phyloP scores from a whole-genome alignment of 2,329 filamentous ascomycete species.

The Alternaria panax region DNA sequence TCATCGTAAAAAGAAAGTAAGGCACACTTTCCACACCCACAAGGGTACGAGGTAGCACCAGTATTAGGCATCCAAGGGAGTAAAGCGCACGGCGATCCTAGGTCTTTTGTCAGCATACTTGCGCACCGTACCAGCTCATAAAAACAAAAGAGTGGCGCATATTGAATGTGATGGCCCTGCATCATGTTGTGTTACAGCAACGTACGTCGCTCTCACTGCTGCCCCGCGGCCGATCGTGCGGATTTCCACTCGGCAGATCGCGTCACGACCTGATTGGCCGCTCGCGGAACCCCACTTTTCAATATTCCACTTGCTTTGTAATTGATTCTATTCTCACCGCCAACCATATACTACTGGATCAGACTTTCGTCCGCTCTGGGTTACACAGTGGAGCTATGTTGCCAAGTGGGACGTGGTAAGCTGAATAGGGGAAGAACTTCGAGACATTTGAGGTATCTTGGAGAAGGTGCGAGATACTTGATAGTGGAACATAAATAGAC shows the following conservation, averaged over 20 bases:
- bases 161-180: background rate
- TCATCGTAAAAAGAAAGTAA: background rate
- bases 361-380: background rate
- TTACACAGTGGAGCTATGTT: background rate
- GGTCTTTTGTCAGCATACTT: background rate
- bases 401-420: background rate
- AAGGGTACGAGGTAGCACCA: background rate
- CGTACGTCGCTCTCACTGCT: background rate
- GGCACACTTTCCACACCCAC: background rate
- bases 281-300: background rate
- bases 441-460: background rate
- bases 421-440: background rate
- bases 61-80: background rate
- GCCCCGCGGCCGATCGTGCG: background rate
- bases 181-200: background rate
- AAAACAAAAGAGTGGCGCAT: background rate
- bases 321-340: background rate
- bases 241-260: background rate
- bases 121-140: background rate
- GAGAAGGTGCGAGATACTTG: background rate
- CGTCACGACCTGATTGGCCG: background rate
- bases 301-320: conserved; percentile 1
- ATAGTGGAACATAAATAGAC: conserved; percentile 1
- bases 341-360: background rate
- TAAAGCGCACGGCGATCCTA: conserved; percentile 1